phyloP scores from a whole-genome alignment of 768 basidiomycete genomes.

The Goffeauzyma gilvescens region DNA sequence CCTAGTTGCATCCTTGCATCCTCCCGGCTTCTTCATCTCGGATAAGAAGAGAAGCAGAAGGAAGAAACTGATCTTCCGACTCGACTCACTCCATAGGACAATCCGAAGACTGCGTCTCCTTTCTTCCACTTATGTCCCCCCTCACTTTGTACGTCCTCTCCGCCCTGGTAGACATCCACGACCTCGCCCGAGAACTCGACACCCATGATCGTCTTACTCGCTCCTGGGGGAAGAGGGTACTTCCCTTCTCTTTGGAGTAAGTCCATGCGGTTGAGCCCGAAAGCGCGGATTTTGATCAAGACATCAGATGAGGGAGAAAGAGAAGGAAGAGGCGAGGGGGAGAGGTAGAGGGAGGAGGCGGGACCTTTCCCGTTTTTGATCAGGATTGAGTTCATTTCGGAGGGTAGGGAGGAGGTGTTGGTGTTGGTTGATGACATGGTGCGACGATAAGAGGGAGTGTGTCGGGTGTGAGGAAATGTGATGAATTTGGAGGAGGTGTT shows the following conservation, averaged over 20 bases:
- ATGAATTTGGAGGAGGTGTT: no score
- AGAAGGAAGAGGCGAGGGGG: background rate
- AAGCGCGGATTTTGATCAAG: constrained; percentile 45
- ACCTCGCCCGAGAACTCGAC: constrained; percentile 68
- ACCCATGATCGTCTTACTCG: constrained; percentile 51
- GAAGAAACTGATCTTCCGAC: background rate
- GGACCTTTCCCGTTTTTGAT: constrained; percentile 60
- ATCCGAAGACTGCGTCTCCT: constrained; percentile 58
- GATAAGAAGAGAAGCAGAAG: no score
- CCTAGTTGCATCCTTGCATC: no score
- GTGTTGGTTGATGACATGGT: no score
- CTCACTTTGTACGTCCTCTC: constrained; percentile 41
- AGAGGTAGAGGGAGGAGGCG: constrained; percentile 50
- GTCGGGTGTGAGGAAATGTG: no score
- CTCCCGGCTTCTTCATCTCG: background rate
- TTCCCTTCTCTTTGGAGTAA: constrained; percentile 37
- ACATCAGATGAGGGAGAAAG: background rate
- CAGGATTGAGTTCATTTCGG: constrained; percentile 54
- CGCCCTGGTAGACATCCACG: constrained; percentile 39
- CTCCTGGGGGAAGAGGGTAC: constrained; percentile 61
- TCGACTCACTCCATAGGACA: constrained; percentile 52
- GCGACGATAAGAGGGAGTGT: no score
- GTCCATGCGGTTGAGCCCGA: constrained; percentile 83
- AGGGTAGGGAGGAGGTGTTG: constrained; percentile 4
- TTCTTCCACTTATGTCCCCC: constrained; percentile 47